Base-by-base conservation (phyloP, 2,329 filamentous ascomycete genomes). In the Ceratocystis papillata region DNA sequence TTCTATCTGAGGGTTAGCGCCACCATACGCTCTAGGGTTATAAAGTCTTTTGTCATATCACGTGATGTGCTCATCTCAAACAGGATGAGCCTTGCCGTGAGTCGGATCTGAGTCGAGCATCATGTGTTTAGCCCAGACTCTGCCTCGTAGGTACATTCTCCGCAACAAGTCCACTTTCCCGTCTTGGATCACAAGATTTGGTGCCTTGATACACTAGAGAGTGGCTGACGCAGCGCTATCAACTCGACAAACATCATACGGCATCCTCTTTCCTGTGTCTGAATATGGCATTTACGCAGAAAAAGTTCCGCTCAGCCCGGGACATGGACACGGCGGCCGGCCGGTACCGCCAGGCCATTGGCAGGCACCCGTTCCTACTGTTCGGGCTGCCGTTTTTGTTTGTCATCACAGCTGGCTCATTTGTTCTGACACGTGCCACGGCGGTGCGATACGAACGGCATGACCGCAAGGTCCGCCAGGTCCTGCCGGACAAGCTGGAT, bases 301-400 rank as follows among this genome's bases (percentile, higher is more conserved):
- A 63, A 25, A 65, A 69, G 44, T 66, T 64, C 69, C 57, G 65
- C 28, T 78, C 84, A 50, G 76, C 87, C 44, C 81, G 84, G 68
- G 83, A 90, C 69, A 77, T 83, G 69, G 85, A 85, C 75, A 84
- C 82, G 10, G 77, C 96, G 71, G 89, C 88, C 63, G 83, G 87
- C 67, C 80, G 80, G 69, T 99, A 99, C 79, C 89, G 94, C 67
- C 79, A 82, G 41, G 76, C 83, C 68, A 84, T 99, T 70, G 80
- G 84, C 67, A 87, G 82, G 72, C 90, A 89, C 72, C 95, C 94
- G 0, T 99, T 99, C 75, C 79, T 91, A 33, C 84, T 96, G 69
- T 99, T 99, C 74, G 95, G 95, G 1, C 81, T 99, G 3, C 95
- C 94, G 0, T 99, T 99, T 76, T 83, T 99, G 70, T 79, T 84